These are phyloP conservation scores for Zymoseptoria brevis DNA, from an alignment of 2,329 filamentous ascomycete species.

Conservation along the genomic window DNA sequence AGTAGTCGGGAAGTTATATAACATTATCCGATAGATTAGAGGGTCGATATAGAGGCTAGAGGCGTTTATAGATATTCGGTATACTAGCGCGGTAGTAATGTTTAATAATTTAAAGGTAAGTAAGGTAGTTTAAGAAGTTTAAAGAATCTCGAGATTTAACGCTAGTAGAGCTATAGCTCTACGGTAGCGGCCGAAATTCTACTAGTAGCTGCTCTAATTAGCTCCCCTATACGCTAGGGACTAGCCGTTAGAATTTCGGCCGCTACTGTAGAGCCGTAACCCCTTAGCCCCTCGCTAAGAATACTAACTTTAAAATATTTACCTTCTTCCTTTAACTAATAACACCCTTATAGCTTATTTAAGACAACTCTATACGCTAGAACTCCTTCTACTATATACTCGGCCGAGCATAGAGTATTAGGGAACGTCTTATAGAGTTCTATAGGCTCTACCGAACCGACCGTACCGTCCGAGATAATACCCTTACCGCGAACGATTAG, in stretches of 20 bases:
- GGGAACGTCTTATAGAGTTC: conserved; percentile 3
- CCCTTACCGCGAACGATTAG: conserved; percentile 2
- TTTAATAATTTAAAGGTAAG: conserved; percentile 5
- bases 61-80: conserved; percentile 1
- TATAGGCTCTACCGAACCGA: conserved; percentile 1
- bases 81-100: not conserved
- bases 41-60: not conserved
- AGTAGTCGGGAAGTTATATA: conserved; percentile 1
- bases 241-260: too few relatives aligned
- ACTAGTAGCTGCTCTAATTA: too few relatives aligned
- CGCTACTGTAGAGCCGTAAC: too few relatives aligned
- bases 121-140: not conserved
- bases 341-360: conserved; percentile 3
- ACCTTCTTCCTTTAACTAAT: not conserved
- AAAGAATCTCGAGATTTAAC: not conserved
- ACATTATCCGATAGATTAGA: conserved; percentile 2
- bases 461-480: not conserved
- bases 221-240: too few relatives aligned
- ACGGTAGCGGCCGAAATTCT: not conserved
- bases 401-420: not conserved
- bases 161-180: not conserved
- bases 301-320: too few relatives aligned
- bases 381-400: conserved; percentile 4
- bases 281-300: too few relatives aligned
- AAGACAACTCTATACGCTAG: conserved; percentile 5